Base-by-base conservation (phyloP, 306 rosid species). In the Cicer judaicum region DNA sequence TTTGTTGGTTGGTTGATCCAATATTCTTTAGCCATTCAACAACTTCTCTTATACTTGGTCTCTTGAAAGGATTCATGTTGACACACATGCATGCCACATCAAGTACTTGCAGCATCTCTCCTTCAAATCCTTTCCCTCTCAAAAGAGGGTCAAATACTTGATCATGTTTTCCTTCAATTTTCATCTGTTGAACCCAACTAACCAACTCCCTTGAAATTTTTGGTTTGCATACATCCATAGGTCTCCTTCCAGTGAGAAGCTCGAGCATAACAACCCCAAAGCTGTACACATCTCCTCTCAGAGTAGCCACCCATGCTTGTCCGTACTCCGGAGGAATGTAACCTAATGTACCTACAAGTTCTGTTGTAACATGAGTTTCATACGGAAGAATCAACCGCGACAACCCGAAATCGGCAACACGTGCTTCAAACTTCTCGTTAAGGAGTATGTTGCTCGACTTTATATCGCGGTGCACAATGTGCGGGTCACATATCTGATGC, bases 281-380 rank as follows among this genome's bases (percentile, higher is more conserved):
- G 84, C 97, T 93, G 74, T 93, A 93, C 85, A 93, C 84, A 38
- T 93, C 98, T 79, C 98, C 97, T 79, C 98, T 81, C 34, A 93
- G 89, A 72, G 98, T 91, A 57, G 98, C 98, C 70, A 91, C 96
- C 98, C 96, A 93, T 62, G 98, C 93, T 79, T 89, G 97, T 74
- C 98, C 97, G 54, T 93, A 93, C 78, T 93, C 97, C 0, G 98
- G 98, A 34, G 98, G 98, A 80, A 93, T 93, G 82, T 93, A 93
- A 64, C 98, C 98, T 40, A 93, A 85, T 75, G 98, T 93, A 50
- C 98, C 98, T 38, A 93, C 98, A 74, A 93, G 98, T 86, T 93
- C 98, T 1, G 98, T 93, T 70, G 98, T 88, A 64, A 93, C 98
- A 88, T 93, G 98, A 70, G 98, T 93, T 11, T 91, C 88, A 73